Evolutionary conservation across 306 rosid species (phyloP).

Genomic region (Quercus dentata): DNA sequence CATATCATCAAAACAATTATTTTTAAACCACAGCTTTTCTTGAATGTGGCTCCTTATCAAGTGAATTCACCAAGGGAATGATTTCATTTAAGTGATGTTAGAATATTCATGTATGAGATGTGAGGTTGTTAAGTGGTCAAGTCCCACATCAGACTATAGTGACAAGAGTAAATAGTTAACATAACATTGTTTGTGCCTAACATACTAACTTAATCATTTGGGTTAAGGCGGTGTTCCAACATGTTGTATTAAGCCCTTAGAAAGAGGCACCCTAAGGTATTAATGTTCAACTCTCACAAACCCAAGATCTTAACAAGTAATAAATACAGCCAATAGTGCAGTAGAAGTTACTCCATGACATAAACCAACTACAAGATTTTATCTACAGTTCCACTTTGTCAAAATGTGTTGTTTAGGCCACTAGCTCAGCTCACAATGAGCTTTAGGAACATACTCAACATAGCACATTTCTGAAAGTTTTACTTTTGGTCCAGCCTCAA

Average conservation of each 20-base stretch:
- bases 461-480: slow-evolving; percentile 7
- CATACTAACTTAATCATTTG: too few species aligned
- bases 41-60: neutral
- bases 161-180: too few species aligned
- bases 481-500: slow-evolving; percentile 49
- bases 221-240: too few species aligned
- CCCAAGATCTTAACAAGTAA: neutral
- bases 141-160: too few species aligned
- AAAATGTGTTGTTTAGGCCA: neutral
- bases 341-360: neutral
- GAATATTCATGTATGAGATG: too few species aligned
- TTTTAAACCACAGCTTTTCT: neutral
- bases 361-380: neutral
- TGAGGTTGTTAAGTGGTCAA: too few species aligned
- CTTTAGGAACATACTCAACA: neutral
- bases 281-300: too few species aligned
- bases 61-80: neutral
- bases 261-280: too few species aligned
- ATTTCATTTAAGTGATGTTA: neutral
- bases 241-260: too few species aligned
- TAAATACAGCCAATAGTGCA: neutral
- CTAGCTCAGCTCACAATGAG: neutral
- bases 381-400: neutral
- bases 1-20: neutral
- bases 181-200: too few species aligned